These are phyloP conservation scores for Incumbomyces delicatus DNA, from an alignment of 2,329 filamentous ascomycete species.

Conservation along the genomic window DNA sequence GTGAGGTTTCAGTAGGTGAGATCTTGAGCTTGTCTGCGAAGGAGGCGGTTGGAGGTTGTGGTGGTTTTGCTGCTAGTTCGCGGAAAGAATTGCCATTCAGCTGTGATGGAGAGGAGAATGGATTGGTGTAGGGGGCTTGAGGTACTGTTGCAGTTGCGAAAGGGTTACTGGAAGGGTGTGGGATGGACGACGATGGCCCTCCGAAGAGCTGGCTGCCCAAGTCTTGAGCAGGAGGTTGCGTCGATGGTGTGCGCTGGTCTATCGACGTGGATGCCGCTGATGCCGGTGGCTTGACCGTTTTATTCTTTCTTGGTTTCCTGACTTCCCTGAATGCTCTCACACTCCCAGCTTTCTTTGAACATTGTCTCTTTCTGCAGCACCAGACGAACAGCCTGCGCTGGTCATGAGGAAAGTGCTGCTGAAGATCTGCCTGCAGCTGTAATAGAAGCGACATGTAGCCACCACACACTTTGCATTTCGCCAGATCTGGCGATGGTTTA, in stretches of 20 bases:
- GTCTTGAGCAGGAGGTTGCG: conserved; percentile 23
- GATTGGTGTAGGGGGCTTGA: conserved; percentile 33
- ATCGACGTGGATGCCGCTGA: neutral
- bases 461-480: conserved; percentile 80
- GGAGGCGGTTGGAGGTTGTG: conserved; percentile 26
- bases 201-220: conserved; percentile 55
- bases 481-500: conserved; percentile 64
- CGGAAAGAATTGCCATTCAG: conserved; percentile 20
- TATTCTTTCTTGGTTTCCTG: conserved; percentile 27
- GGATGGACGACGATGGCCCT: conserved; percentile 30
- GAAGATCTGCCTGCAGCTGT: conserved; percentile 83
- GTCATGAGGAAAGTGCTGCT: conserved; percentile 74
- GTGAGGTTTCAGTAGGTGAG: conserved; percentile 33
- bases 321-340: conserved; percentile 65
- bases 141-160: conserved; percentile 38
- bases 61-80: conserved; percentile 34
- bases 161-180: conserved; percentile 40
- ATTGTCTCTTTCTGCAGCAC: conserved; percentile 66
- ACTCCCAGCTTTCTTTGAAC: conserved; percentile 72
- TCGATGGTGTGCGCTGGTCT: too few relatives aligned
- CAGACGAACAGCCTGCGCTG: conserved; percentile 84
- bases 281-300: conserved; percentile 23
- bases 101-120: conserved; percentile 46
- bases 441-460: conserved; percentile 73
- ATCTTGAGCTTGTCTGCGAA: conserved; percentile 62